Evolutionary conservation across 805 yeast species (phyloP).

Genomic region (Ascoidea tarda): DNA sequence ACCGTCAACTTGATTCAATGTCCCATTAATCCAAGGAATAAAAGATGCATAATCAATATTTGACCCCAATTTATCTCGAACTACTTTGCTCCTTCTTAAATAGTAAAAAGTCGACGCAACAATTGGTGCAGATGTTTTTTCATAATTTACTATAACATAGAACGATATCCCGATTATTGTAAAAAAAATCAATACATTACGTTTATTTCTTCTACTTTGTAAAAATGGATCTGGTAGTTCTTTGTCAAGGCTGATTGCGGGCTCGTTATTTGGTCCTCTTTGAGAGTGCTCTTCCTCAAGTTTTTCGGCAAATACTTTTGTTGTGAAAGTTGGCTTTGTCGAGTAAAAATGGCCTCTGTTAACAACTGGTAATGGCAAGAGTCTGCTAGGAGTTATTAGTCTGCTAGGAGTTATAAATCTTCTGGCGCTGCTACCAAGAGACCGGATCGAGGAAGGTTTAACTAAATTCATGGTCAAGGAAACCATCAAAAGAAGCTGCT

Average conservation of each 20-base stretch:
- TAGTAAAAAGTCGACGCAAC: slow-evolving; percentile 79
- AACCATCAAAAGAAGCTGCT: too few species aligned
- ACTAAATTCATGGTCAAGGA: too few species aligned
- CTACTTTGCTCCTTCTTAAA: slow-evolving; percentile 58
- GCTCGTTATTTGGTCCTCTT: too few species aligned
- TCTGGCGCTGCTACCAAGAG: too few species aligned
- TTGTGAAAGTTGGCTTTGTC: too few species aligned
- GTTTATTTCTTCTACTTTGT: slow-evolving; percentile 34
- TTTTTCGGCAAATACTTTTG: too few species aligned
- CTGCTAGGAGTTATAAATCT: too few species aligned
- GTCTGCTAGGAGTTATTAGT: too few species aligned
- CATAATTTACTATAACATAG: slow-evolving; percentile 77
- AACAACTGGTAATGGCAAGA: too few species aligned
- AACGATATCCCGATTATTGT: slow-evolving; percentile 39
- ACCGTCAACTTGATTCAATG: slow-evolving; percentile 73
- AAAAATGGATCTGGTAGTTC: slow-evolving; percentile 72
- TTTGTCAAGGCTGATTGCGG: slow-evolving; percentile 48
- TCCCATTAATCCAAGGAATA: slow-evolving; percentile 86
- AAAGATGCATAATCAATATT: slow-evolving; percentile 54
- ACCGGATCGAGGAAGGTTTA: too few species aligned
- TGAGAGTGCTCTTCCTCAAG: too few species aligned
- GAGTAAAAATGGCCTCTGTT: too few species aligned
- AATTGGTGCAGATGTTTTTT: slow-evolving; percentile 80
- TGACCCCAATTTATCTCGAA: slow-evolving; percentile 53
- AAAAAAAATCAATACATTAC: slow-evolving; percentile 41